Evolutionary conservation across 139 green algal species (phyloP).

Genomic region (Micractinium sp.): DNA sequence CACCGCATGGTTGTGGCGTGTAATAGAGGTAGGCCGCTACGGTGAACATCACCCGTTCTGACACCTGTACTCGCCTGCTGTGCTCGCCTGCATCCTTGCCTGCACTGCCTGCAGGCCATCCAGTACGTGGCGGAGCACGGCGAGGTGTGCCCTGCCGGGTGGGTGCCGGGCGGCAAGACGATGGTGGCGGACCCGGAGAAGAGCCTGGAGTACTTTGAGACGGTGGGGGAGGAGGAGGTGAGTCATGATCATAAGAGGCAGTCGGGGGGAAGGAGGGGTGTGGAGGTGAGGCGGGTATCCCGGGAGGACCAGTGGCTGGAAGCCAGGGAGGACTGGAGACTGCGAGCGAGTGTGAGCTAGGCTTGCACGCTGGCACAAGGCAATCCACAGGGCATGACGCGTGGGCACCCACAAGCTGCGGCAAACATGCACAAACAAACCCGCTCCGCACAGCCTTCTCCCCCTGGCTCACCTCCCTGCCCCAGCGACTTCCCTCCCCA

Average conservation of each 20-base stretch:
- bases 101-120: slow-evolving; percentile 78
- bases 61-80: not conserved
- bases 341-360: no score
- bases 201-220: slow-evolving; percentile 82
- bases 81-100: not conserved
- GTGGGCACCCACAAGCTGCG: no score
- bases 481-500: not conserved
- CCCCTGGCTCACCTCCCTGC: not conserved
- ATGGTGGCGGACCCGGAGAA: slow-evolving; percentile 89
- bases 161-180: slow-evolving; percentile 91
- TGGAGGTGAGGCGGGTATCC: not conserved
- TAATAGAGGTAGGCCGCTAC: no score
- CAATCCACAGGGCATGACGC: no score
- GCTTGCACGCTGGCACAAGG: no score
- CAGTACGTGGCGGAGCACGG: slow-evolving; percentile 89
- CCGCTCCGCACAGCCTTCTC: not conserved
- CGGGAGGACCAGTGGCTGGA: no score
- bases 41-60: no score
- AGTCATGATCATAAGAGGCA: not conserved
- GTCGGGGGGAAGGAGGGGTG: not conserved
- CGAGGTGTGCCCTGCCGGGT: slow-evolving; percentile 88
- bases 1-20: no score
- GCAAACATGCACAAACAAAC: no score
- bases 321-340: no score
- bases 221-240: slow-evolving; percentile 8